Percentiles rank a stretch among this genome's conserved stretches.
These are phyloP conservation scores for Dioscorea dumetorum DNA, from an alignment of 106 monocot species.

Conservation along the genomic window DNA sequence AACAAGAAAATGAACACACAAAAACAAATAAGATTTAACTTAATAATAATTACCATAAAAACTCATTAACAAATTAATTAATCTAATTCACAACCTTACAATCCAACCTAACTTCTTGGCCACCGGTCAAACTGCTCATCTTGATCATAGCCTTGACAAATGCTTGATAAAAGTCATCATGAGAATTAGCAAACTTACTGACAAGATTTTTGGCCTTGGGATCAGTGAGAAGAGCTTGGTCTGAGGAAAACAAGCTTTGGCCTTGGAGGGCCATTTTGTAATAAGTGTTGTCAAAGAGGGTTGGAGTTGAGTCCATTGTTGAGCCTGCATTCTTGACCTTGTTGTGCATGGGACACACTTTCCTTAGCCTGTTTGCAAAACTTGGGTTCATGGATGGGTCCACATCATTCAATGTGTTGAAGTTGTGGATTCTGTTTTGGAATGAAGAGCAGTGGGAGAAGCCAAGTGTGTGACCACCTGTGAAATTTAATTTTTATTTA, in stretches of 20 bases:
- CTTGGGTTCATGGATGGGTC: conserved; percentile 52
- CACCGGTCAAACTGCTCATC: conserved; percentile 69
- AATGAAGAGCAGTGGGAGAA: conserved; percentile 91
- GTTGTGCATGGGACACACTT: conserved; percentile 53
- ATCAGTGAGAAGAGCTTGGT: conserved; percentile 49
- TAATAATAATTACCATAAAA: too few species aligned
- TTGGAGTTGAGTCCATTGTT: conserved; percentile 45
- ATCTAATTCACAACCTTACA: conserved; percentile 36
- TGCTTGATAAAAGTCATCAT: conserved; percentile 39
- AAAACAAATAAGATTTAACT: too few species aligned
- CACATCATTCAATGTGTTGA: conserved; percentile 31
- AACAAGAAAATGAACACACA: too few species aligned
- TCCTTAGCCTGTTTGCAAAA: conserved; percentile 51
- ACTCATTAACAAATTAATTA: not conserved
- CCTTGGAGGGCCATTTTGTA: conserved; percentile 58
- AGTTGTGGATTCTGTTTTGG: conserved; percentile 78
- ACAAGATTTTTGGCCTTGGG: conserved; percentile 28
- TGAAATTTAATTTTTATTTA: not conserved
- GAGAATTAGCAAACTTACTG: conserved; percentile 37
- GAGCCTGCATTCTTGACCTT: conserved; percentile 54
- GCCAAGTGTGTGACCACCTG: conserved; percentile 81
- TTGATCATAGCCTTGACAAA: conserved; percentile 69
- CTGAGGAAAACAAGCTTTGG: conserved; percentile 68
- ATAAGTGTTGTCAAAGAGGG: conserved; percentile 68
- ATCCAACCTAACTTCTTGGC: conserved; percentile 56